Base-by-base conservation (phyloP, 345 rosid genomes). In the Salix caprea region DNA sequence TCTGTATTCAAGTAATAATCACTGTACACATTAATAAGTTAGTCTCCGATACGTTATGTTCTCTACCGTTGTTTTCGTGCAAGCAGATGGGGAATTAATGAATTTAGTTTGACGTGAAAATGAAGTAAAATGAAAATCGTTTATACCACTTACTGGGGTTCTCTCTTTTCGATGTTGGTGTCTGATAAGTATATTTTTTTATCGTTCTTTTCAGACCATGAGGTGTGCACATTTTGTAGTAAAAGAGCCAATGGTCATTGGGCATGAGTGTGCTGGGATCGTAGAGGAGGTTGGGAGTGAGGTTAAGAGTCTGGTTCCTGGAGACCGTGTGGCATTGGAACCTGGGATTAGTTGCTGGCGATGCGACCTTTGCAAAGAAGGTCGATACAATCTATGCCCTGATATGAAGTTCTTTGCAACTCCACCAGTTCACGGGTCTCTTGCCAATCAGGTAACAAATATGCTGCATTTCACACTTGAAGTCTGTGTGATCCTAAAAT, bases 181-280 rank as follows among this genome's bases (percentile, higher is more conserved):
- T 3, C 16, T 48, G 46, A 56, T 5, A 16, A 6, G 5, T 56
- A 13, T 44, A 44, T 26, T 46, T 30, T 4, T 13, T 0, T 52
- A 15, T 54, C 11, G 34, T 78, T 30, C 4, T 73, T 65, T 74
- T 34, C 80, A 92, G 97, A 88, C 89, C 61, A 71, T 93, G 93
- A 78, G 84, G 79, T 85, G 84, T 65, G 97, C 93, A 18, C 79
- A 89, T 84, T 95, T 87, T 79, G 81, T 89, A 2, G 99, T 95
- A 84, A 85, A 91, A 87, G 90, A 96, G 86, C 99, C 98, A 0
- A 93, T 96, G 98, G 96, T 96, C 61, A 90, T 96, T n/a, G 98
- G 99, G 48, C 99, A 91, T 71, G 98, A 96, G 78, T 91, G 98
- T 83, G 98, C 98, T 79, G 98, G 99, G 78, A 82, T 96, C 83